These are phyloP conservation scores for Tetraselmis chui DNA, from an alignment of 139 green algal genomes.

Conservation along the genomic window DNA sequence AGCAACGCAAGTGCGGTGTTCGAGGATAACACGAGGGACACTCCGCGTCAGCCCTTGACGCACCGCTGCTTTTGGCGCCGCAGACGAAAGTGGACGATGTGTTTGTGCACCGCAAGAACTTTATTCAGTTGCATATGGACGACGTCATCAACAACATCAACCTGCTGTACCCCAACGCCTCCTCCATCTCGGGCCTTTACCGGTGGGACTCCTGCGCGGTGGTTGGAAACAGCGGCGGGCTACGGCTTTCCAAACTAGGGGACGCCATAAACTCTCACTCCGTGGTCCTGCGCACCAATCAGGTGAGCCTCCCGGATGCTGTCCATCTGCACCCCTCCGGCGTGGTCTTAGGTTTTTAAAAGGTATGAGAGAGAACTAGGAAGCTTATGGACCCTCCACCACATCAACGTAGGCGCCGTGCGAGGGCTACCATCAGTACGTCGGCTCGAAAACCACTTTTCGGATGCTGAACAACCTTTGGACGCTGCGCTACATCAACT, in stretches of 20 bases:
- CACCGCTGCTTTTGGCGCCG: too few species aligned
- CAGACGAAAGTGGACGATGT: neutral
- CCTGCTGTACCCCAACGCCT: neutral
- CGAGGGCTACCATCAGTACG: neutral
- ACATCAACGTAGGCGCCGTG: constrained; percentile 1
- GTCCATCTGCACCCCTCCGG: too few species aligned
- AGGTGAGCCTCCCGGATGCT: neutral
- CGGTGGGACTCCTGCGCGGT: neutral
- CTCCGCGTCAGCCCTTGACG: too few species aligned
- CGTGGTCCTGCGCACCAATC: constrained; percentile 10
- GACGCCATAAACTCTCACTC: constrained; percentile 8
- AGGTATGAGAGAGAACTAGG: too few species aligned
- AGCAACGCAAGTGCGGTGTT: too few species aligned
- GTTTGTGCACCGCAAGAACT: neutral
- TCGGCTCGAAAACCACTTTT: constrained; percentile 7
- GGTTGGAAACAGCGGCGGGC: constrained; percentile 1
- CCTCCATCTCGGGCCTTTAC: neutral
- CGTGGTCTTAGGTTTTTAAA: too few species aligned
- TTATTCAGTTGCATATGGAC: neutral
- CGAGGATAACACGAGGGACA: too few species aligned
- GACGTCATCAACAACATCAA: constrained; percentile 1
- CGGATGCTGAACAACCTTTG: constrained; percentile 14
- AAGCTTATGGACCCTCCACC: too few species aligned
- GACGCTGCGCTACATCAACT: constrained; percentile 4
- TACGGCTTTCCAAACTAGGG: constrained; percentile 4